phyloP scores from a whole-genome alignment of 768 basidiomycete genomes.

The Kwoniella sp. region DNA sequence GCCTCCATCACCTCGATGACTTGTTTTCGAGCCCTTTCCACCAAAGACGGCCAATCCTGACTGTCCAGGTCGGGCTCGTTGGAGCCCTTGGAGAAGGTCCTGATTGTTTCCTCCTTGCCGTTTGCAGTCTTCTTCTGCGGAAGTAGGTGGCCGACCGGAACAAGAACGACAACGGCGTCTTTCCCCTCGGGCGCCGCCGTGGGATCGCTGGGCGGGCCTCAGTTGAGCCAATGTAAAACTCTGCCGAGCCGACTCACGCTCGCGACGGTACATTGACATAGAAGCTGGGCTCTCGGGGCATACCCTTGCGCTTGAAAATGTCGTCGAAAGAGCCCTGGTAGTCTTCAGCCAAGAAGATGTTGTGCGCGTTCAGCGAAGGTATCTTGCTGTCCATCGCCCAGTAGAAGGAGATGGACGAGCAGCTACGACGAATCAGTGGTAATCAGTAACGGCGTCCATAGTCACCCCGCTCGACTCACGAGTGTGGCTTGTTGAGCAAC shows the following conservation, averaged over 20 bases:
- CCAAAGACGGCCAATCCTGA: slow-evolving; percentile 48
- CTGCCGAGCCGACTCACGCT: slow-evolving; percentile 34
- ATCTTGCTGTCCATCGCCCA: slow-evolving; percentile 52
- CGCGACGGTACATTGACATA: slow-evolving; percentile 54
- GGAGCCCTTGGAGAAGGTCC: slow-evolving; percentile 17
- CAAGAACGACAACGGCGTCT: slow-evolving; percentile 51
- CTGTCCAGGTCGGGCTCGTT: slow-evolving; percentile 20
- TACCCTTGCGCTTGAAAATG: slow-evolving; percentile 52
- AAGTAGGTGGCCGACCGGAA: slow-evolving; percentile 51
- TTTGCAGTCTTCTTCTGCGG: slow-evolving; percentile 7
- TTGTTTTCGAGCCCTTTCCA: slow-evolving; percentile 45
- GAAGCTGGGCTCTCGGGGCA: slow-evolving; percentile 53
- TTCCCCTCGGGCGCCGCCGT: slow-evolving; percentile 52
- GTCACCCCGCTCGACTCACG: slow-evolving; percentile 14
- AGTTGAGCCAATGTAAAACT: background rate
- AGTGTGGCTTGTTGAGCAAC: slow-evolving; percentile 42
- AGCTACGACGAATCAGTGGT: too few relatives aligned
- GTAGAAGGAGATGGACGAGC: slow-evolving; percentile 53
- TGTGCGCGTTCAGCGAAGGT: slow-evolving; percentile 51
- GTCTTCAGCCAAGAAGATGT: slow-evolving; percentile 52
- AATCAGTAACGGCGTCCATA: slow-evolving; percentile 4
- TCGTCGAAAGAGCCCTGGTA: slow-evolving; percentile 53
- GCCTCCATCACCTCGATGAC: slow-evolving; percentile 46
- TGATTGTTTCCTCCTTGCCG: slow-evolving; percentile 5
- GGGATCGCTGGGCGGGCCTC: slow-evolving; percentile 41